Base-by-base conservation (phyloP, 208 protist genomes). In the Kentomonas sorsogonicus region DNA sequence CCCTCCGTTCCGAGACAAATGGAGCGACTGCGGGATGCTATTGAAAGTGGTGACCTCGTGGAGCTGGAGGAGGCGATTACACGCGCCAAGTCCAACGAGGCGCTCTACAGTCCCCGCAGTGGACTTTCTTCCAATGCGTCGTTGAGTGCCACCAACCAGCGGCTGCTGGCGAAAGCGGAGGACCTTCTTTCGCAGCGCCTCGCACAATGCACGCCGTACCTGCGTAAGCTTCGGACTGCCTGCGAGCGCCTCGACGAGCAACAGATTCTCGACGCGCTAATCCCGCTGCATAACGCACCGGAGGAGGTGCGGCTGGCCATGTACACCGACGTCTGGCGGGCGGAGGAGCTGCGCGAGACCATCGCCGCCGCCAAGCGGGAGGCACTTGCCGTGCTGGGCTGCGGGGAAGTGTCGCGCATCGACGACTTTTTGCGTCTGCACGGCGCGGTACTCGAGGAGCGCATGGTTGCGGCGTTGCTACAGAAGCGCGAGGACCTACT, bases 41-140 rank as follows among this genome's bases (percentile, higher is more conserved):
- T 91, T 16, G 63, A 80, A 25, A 86, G 72, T 16, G 80, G 80
- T 25, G 81, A 92, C 46, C 64, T 92, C 7, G 39, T 76, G 2
- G 75, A 87, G 34, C 61, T 89, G 22, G 80, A 87, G 52, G 72
- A 73, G 52, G 78, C 78, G 18, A 80, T 92, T 22, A 52, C 61
- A 1, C 39, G 45, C 15, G 77, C 74, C 0, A 62, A 83, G 40
- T 60, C 29, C 58, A 72, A 39, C 29, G 22, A 7, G 29, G 50
- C 16, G 39, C n/a, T 18, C 31, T 18, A 25, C 29, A 18, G 10
- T 40, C n/a, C 41, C n/a, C n/a, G n/a, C n/a, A n/a, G n/a, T n/a
- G n/a, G n/a, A n/a, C n/a, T n/a, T n/a, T n/a, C n/a, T n/a, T n/a
- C n/a, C n/a, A n/a, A n/a, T n/a, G n/a, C n/a, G n/a, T n/a, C n/a